phyloP scores from a whole-genome alignment of 371 early-diverging fungal species.

The Rhizopus delemar region DNA sequence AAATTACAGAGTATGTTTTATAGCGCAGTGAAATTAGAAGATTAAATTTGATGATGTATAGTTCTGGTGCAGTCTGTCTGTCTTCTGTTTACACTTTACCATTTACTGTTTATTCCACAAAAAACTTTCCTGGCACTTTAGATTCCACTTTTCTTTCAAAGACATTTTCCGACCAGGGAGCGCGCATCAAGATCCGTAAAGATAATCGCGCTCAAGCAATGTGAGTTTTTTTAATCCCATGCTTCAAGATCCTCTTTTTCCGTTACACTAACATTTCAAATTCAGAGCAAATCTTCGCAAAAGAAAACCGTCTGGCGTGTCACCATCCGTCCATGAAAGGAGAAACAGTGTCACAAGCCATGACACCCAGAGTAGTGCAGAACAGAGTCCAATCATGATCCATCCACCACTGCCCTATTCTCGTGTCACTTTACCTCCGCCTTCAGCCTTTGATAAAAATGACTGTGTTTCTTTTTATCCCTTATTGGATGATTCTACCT shows the following conservation, averaged over 20 bases:
- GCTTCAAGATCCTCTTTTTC: neutral
- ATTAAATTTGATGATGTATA: neutral
- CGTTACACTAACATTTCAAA: neutral
- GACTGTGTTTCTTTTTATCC: neutral
- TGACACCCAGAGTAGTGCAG: conserved; percentile 27
- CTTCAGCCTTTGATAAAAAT: neutral
- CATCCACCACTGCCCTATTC: conserved; percentile 1
- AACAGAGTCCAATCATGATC: conserved; percentile 14
- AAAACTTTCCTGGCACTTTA: conserved; percentile 85
- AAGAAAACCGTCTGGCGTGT: conserved; percentile 15
- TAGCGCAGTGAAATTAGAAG: neutral
- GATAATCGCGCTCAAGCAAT: conserved; percentile 37
- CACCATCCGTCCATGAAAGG: conserved; percentile 4
- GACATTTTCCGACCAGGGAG: conserved; percentile 88
- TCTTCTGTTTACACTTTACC: conserved; percentile 64
- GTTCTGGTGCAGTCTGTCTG: conserved; percentile 47
- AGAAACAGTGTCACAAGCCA: conserved; percentile 32
- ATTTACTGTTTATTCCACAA: conserved; percentile 81
- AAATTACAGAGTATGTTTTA: conserved; percentile 58
- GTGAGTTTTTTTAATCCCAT: conserved; percentile 15
- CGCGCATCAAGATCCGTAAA: conserved; percentile 83
- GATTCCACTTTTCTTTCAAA: conserved; percentile 84
- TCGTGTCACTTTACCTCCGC: conserved; percentile 9
- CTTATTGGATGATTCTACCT: conserved; percentile 2
- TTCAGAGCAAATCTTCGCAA: conserved; percentile 20